phyloP scores from a whole-genome alignment of 345 rosid genomes.

The Clausena lansium region DNA sequence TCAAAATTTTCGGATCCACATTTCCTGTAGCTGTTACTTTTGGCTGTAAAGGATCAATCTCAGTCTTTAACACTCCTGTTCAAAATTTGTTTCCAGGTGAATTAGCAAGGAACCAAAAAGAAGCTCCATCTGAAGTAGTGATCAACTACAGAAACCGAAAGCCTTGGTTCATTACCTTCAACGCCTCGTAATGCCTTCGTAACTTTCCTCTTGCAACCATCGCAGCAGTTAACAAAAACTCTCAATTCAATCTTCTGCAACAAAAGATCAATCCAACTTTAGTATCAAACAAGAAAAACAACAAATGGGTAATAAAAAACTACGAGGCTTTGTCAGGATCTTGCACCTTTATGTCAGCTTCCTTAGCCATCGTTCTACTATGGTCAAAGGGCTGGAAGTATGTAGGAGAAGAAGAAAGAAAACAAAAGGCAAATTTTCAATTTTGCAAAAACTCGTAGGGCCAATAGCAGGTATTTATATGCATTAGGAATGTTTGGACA shows the following conservation, averaged over 20 bases:
- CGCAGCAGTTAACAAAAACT: conserved; percentile 58
- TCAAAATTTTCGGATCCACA: conserved; percentile 40
- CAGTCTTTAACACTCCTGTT: conserved; percentile 51
- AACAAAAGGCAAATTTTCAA: neutral
- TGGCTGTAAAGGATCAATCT: conserved; percentile 44
- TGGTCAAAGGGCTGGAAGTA: neutral
- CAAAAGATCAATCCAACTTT: neutral
- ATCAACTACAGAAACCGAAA: neutral
- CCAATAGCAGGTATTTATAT: conserved; percentile 36
- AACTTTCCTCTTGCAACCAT: conserved; percentile 67
- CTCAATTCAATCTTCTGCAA: conserved; percentile 58
- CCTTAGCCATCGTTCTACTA: conserved; percentile 42
- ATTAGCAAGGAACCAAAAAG: conserved; percentile 1
- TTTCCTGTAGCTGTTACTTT: conserved; percentile 47
- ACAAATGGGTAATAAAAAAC: neutral
- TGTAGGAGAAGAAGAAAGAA: neutral
- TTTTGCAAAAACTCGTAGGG: conserved; percentile 10
- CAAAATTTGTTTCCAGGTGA: neutral
- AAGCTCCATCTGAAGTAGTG: neutral
- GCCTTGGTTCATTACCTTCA: conserved; percentile 38
- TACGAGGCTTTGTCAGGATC: neutral
- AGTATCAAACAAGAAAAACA: neutral
- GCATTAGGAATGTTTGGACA: neutral
- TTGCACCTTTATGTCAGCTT: conserved; percentile 44
- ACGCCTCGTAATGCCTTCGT: conserved; percentile 43